These are phyloP conservation scores for Metarhizium sp. DNA, from an alignment of 2,329 filamentous ascomycete genomes.

Conservation along the genomic window DNA sequence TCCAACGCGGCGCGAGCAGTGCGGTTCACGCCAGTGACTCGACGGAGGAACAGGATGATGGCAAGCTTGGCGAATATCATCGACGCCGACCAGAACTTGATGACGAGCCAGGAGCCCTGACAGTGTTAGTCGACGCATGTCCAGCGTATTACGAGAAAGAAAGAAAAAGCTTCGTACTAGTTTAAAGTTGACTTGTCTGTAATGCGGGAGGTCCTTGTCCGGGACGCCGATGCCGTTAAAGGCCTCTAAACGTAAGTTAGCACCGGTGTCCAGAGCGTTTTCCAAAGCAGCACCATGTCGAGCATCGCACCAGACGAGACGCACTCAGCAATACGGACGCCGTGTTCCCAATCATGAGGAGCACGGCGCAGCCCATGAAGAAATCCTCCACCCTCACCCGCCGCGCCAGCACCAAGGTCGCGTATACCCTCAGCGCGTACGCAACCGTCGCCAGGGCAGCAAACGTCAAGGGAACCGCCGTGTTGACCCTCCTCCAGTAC, in stretches of 20 bases:
- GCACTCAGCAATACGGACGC: conserved; percentile 7
- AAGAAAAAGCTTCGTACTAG: too few species aligned
- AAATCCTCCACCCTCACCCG: conserved; percentile 6
- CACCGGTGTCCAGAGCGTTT: too few species aligned
- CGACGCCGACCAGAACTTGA: conserved; percentile 7
- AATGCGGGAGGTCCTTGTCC: too few species aligned
- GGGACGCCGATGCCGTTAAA: too few species aligned
- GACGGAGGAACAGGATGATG: conserved; percentile 9
- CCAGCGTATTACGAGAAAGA: too few species aligned
- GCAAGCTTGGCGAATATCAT: conserved; percentile 7
- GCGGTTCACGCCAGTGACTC: not conserved
- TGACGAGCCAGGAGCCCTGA: conserved; percentile 7
- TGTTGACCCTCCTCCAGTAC: too few species aligned
- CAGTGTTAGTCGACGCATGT: fast-evolving
- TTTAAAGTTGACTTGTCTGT: too few species aligned
- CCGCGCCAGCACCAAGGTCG: conserved; percentile 1
- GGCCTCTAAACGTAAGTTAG: too few species aligned
- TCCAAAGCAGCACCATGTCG: too few species aligned
- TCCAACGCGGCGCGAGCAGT: too few species aligned
- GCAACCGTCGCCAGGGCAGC: conserved; percentile 2
- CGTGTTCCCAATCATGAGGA: conserved; percentile 8
- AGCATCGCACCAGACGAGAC: not conserved
- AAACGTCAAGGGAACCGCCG: too few species aligned
- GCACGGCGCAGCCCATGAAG: conserved; percentile 7
- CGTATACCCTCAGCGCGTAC: conserved; percentile 4